These are phyloP conservation scores for Tulasnella sp. DNA, from an alignment of 768 basidiomycete species.

Conservation along the genomic window DNA sequence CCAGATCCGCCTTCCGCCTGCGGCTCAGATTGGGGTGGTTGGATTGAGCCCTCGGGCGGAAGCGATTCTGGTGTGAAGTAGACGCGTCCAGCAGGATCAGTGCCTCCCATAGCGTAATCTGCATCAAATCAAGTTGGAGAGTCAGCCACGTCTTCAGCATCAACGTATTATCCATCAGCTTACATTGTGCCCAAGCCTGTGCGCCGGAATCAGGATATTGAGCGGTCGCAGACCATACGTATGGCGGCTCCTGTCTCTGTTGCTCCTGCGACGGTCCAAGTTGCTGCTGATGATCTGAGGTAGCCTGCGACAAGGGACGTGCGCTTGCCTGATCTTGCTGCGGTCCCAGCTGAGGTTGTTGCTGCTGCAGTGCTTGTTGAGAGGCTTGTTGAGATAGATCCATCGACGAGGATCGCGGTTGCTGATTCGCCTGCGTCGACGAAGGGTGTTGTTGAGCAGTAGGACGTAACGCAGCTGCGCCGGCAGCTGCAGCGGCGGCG, in stretches of 20 bases:
- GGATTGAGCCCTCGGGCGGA: constrained; percentile 9
- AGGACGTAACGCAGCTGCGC: constrained; percentile 8
- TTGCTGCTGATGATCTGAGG: constrained; percentile 2
- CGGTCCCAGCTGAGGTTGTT: neutral
- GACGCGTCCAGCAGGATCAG: constrained; percentile 58
- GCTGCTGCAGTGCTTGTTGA: constrained; percentile 21
- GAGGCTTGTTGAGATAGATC: constrained; percentile 16
- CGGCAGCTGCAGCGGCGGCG: constrained; percentile 11
- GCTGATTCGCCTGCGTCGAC: constrained; percentile 24
- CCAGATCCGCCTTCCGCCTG: neutral
- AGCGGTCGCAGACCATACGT: constrained; percentile 48
- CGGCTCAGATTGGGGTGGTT: neutral
- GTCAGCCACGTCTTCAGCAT: neutral
- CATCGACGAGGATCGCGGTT: constrained; percentile 14
- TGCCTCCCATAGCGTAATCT: constrained; percentile 68
- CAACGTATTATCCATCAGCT: neutral
- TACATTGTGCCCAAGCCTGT: constrained; percentile 69
- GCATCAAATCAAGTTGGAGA: neutral
- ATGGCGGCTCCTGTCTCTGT: constrained; percentile 33
- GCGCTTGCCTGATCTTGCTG: constrained; percentile 1
- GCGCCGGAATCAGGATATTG: constrained; percentile 71
- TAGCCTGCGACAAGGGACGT: neutral
- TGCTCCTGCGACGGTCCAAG: constrained; percentile 20
- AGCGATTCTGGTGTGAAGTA: constrained; percentile 41
- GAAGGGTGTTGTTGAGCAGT: constrained; percentile 18